These are phyloP conservation scores for Bolboschoenus planiculmis DNA, from an alignment of 176 grass and related monocot species.

Conservation along the genomic window DNA sequence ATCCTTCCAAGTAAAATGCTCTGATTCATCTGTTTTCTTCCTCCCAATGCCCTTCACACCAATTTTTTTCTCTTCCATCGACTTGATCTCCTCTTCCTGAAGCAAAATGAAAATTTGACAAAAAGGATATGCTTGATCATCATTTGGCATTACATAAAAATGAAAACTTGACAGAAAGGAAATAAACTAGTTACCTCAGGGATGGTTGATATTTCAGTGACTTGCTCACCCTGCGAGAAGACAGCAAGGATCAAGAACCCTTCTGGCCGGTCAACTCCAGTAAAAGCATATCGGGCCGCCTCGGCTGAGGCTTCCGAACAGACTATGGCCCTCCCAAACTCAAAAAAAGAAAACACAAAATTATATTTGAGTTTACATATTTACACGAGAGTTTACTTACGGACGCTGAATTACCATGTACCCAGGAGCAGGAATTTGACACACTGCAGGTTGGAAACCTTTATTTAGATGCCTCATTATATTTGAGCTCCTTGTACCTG, in stretches of 20 bases:
- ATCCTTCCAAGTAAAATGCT: constrained; percentile 68
- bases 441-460: constrained; percentile 54
- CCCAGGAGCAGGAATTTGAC: constrained; percentile 59
- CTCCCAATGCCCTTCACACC: constrained; percentile 56
- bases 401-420: constrained; percentile 50
- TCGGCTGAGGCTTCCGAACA: constrained; percentile 70
- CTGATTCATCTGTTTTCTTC: constrained; percentile 54
- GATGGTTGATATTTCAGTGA: constrained; percentile 38
- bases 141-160: background rate
- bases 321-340: constrained; percentile 68
- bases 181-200: constrained; percentile 17
- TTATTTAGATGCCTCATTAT: constrained; percentile 55
- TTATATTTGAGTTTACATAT: background rate
- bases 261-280: constrained; percentile 55
- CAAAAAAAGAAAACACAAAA: background rate
- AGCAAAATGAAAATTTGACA: too few relatives aligned
- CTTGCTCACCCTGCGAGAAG: constrained; percentile 49
- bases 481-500: constrained; percentile 79
- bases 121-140: background rate
- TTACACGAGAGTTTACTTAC: background rate
- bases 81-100: constrained; percentile 26
- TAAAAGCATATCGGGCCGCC: constrained; percentile 65
- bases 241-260: constrained; percentile 60
- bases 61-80: constrained; percentile 42
- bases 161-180: background rate